Base-by-base conservation (phyloP, 768 basidiomycete species). In the Cubamyces sp. region DNA sequence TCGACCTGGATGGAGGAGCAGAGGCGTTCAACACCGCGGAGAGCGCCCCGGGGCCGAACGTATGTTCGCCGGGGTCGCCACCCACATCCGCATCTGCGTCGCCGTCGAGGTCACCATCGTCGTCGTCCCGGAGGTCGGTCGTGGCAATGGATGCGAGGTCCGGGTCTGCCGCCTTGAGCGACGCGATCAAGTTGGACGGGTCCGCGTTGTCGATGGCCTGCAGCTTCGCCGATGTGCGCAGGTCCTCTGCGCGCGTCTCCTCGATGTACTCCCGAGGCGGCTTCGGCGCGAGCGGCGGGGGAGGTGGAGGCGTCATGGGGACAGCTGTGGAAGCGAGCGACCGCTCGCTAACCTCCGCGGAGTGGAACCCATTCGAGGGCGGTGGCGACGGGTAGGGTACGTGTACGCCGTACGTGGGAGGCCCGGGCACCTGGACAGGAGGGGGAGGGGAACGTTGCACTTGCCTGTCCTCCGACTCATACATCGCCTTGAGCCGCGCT, bases 221-320 rank as follows among this genome's bases (percentile, higher is more conserved):
- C 42, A 73, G 55, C 67, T 69, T 66, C 28, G 72, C 74, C 6
- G 81, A 81, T 12, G 85, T 78, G 16, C 88, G 81, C 16, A 82
- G 76, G 66, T 93, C 89, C 66, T 87, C 90, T 66, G 87, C 87
- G 62, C 84, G 87, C 18, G 91, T 93, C 75, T 93, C 88, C 64
- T 88, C 84, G 62, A 94, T 91, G 71, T 93, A 93, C 57, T 90
- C 87, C 6, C 72, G 84, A 9, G 91, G 92, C 1, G 91, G 92
- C 53, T 87, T 85, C 2, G 91, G 92, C 78, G 82, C 76, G 63
- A 93, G 75, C 8, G 91, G 90, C 1, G 91, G 90, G 0, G 89
- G 91, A 0, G 81, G 73, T 0, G 78, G 77, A 4, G 76, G 55
- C 57, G 69, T 62, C 0, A 49, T 41, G 18, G 57, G 57, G 8